Evolutionary conservation across 2,329 filamentous ascomycete genomes (phyloP), one percentile per base, ranked within the genome.

Genomic region (Rhinocladiella mackenziei): DNA sequence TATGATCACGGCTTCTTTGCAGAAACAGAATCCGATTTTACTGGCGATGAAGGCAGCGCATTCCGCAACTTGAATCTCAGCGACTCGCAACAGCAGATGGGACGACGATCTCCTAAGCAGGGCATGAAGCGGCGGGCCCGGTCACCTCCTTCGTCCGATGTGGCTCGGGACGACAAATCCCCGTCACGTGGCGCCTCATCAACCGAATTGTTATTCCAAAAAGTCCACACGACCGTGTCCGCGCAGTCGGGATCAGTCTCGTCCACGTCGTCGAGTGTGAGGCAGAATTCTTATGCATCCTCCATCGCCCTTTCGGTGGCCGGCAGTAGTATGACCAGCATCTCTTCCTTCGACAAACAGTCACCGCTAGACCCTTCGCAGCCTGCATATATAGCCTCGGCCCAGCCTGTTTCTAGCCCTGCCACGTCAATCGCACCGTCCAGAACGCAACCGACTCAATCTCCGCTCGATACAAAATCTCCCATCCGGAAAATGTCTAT

Each of bases 121-220:
- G 78, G 79, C 36, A 74, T 77, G 55, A 84, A 84, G 62, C 71
- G 81, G 59, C 73, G 80, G 45, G 81, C 81, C 48, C 80, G 78
- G 10, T 81, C 78, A 41, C 78, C 80, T 14, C 80, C n/a, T n/a
- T n/a, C 79, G 28, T 70, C 74, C 44, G 78, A 81, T 56, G 70
- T 61, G 20, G 57, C 62, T 26, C 48, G 50, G 15, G 65, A 66
- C 26, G 62, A 66, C 42, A 62, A 61, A 46, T 62, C 14, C 48
- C 60, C 25, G n/a, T 38, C 43, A 46, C 31, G 48, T 41, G 49
- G 47, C 33, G 63, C 61, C 29, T 32, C 34, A 18, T 42, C 36
- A 25, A 18, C 32, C 19, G 50, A 53, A 20, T 20, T 36, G 34
- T n/a, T n/a, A n/a, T 37, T 47, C 30, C 40, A 22, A 29, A 45